Evolutionary conservation across 2,329 filamentous ascomycete species (phyloP), one percentile per base, ranked within the genome.

Genomic region (Dissoconium aciculare): DNA sequence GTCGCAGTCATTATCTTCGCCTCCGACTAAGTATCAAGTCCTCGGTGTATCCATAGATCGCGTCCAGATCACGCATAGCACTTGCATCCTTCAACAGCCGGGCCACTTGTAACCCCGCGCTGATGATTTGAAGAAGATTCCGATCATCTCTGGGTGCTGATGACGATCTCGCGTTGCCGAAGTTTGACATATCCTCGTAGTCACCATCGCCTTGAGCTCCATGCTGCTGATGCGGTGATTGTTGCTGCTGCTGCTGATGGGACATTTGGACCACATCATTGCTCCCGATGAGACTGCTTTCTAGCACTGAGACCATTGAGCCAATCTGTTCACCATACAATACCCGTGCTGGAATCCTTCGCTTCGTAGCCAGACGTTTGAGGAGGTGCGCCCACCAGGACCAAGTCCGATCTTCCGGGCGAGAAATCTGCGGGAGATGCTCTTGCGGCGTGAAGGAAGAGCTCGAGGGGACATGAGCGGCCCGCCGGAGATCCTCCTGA

Each of bases 341-440:
- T 12, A 89, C 78, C 33, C 81, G 67, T 27, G 82, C 79, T 4
- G 82, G 82, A 44, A 91, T 87, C 39, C 82, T 73, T 42, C 82
- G 70, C 60, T 87, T 89, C 17, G 82, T 91, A 17, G 82, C 82
- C 35, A 91, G 67, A 29, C 81, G 69, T 59, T 89, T 89, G 43
- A 91, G 64, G 35, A 91, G 68, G 54, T 85, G 83, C 33, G 87
- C 82, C 82, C 82, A 91, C 58, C 91, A 82, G 27, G 80, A 87
- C 82, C 82, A 91, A 55, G 89, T 82, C 39, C 80, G 69, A 56
- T 85, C 80, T 47, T 75, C 73, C 17, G 80, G 73, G 27, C 74
- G 63, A 52, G 78, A 74, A 31, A 85, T 68, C 34, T 77, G 76
- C 43, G 80, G 70, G n/a, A n/a, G n/a, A n/a, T n/a, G n/a, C n/a